Evolutionary conservation across 345 rosid genomes (phyloP).

Genomic region (Gossypium mustelinum): DNA sequence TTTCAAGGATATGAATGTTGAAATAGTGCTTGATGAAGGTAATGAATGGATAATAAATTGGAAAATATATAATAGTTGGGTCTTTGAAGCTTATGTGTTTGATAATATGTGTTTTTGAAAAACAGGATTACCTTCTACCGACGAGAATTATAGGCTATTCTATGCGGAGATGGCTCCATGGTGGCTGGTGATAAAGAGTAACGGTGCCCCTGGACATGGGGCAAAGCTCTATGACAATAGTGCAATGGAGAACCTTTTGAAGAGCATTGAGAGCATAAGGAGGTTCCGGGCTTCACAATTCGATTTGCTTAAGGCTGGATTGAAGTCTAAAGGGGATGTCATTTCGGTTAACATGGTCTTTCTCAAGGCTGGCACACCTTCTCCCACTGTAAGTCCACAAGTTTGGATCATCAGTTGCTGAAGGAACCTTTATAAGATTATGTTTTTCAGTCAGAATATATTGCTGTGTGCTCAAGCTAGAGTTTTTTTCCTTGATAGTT

Average conservation of each 20-base stretch:
- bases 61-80: not conserved
- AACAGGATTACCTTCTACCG: slow-evolving; percentile 68
- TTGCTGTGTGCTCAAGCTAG: not conserved
- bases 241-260: slow-evolving; percentile 85
- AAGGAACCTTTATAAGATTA: not conserved
- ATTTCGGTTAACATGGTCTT: slow-evolving; percentile 71
- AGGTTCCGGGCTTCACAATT: slow-evolving; percentile 90
- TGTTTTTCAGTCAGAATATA: not conserved
- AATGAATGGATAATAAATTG: not conserved
- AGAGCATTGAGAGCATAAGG: slow-evolving; percentile 73
- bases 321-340: slow-evolving; percentile 80
- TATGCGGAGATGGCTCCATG: slow-evolving; percentile 80
- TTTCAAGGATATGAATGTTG: slow-evolving; percentile 67
- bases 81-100: not conserved
- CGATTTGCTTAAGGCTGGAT: slow-evolving; percentile 77
- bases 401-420: not conserved
- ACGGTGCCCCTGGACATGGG: slow-evolving; percentile 92
- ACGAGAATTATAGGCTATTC: slow-evolving; percentile 60
- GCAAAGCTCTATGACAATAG: slow-evolving; percentile 87
- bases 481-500: not conserved
- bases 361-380: slow-evolving; percentile 91
- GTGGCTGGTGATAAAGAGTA: slow-evolving; percentile 87
- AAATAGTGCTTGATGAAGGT: slow-evolving; percentile 91
- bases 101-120: not conserved
- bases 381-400: slow-evolving; percentile 62